A percentile compares a stretch with the other conserved stretches of the same genome.
These are phyloP conservation scores for Hymenochaete sp. DNA, from an alignment of 1,284 basidiomycete genomes.

Conservation along the genomic window DNA sequence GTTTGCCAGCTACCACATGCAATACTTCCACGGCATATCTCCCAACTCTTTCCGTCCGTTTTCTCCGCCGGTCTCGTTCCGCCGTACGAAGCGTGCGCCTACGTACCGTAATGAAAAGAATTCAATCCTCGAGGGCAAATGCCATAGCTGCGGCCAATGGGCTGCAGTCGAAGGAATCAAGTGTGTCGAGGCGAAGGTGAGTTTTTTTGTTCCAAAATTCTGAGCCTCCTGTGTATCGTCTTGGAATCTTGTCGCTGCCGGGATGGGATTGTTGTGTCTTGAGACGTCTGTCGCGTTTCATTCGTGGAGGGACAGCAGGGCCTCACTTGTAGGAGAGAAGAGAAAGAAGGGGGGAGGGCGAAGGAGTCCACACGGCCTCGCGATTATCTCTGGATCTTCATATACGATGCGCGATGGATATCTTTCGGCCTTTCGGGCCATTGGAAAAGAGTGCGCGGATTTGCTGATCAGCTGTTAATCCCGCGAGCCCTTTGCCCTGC, in stretches of 20 bases:
- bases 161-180: constrained; percentile 62
- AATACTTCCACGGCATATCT: constrained; percentile 67
- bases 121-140: constrained; percentile 57
- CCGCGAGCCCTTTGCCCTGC: not conserved
- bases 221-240: too few species aligned
- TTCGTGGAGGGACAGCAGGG: too few species aligned
- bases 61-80: constrained; percentile 63
- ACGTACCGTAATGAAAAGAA: constrained; percentile 51
- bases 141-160: constrained; percentile 70
- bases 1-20: constrained; percentile 61
- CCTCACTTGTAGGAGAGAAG: too few species aligned
- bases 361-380: too few species aligned
- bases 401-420: too few species aligned
- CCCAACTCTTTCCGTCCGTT: constrained; percentile 56
- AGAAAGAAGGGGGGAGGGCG: too few species aligned
- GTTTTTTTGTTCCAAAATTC: constrained; percentile 6
- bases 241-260: too few species aligned
- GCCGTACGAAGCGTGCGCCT: constrained; percentile 36
- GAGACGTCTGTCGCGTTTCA: too few species aligned
- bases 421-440: too few species aligned
- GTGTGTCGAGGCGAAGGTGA: constrained; percentile 58
- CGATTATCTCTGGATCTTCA: too few species aligned
- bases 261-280: not conserved
- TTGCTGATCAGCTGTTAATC: too few species aligned
- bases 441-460: too few species aligned